Evolutionary conservation across 768 basidiomycete species (phyloP).

Genomic region (Kwoniella heveanensis): DNA sequence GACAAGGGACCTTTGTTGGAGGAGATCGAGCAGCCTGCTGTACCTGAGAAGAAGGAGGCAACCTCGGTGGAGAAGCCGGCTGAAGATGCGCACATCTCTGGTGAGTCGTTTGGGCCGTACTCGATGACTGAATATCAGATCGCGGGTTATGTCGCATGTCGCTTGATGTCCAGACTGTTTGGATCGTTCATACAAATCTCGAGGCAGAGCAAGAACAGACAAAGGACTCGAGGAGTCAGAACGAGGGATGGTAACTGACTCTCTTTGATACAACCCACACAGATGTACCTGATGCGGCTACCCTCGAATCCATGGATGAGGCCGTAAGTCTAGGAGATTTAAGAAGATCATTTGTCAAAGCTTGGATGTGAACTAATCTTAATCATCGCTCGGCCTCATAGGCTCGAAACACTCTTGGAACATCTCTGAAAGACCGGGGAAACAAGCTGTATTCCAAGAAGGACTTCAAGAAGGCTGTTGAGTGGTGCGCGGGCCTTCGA

Average conservation of each 20-base stretch:
- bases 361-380: slow-evolving; percentile 9
- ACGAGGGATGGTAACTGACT: too few relatives aligned
- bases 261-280: slow-evolving; percentile 1
- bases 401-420: slow-evolving; percentile 62
- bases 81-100: slow-evolving; percentile 31
- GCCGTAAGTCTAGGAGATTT: slow-evolving; percentile 27
- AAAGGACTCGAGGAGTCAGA: too few relatives aligned
- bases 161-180: not conserved
- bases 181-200: too few relatives aligned
- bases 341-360: slow-evolving; percentile 34
- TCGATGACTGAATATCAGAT: too few relatives aligned
- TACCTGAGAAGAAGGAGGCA: slow-evolving; percentile 27
- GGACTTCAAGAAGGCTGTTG: slow-evolving; percentile 58
- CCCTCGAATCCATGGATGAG: slow-evolving; percentile 46
- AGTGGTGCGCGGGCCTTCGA: slow-evolving; percentile 53
- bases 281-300: slow-evolving; percentile 48
- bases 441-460: slow-evolving; percentile 59
- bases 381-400: slow-evolving; percentile 8
- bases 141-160: too few relatives aligned
- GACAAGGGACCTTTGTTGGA: slow-evolving; percentile 76
- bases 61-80: slow-evolving; percentile 19
- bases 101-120: too few relatives aligned
- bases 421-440: slow-evolving; percentile 58
- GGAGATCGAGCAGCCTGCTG: slow-evolving; percentile 58
- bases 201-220: too few relatives aligned